Conservation (phyloP, 768 basidiomycete genomes). For the Termitomyces sp. region DNA sequence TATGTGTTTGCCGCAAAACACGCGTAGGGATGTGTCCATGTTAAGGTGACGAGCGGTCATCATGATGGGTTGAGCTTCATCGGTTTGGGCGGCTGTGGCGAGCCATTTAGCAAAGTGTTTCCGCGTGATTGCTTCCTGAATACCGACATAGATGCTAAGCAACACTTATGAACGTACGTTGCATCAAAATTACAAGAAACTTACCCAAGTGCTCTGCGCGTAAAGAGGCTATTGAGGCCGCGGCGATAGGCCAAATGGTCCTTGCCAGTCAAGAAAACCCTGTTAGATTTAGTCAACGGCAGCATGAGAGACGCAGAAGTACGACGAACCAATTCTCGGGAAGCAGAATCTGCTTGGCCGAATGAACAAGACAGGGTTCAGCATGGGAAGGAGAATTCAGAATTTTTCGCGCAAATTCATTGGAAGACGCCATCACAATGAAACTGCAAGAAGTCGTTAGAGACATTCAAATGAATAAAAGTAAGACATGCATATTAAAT, state of each 20-base stretch:
- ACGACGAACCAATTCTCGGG: conserved; percentile 76
- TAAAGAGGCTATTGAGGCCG: conserved; percentile 87
- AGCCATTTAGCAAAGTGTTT: conserved; percentile 76
- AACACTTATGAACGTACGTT: background rate
- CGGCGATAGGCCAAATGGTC: conserved; percentile 91
- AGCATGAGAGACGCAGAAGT: background rate
- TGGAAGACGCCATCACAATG: conserved; percentile 96
- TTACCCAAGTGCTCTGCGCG: conserved; percentile 87
- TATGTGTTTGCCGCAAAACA: conserved; percentile 92
- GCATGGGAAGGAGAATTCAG: conserved; percentile 90
- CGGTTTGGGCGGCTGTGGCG: conserved; percentile 39
- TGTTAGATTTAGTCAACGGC: conserved; percentile 21
- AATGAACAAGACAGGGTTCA: conserved; percentile 91
- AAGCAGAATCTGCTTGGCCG: conserved; percentile 81
- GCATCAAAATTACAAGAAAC: conserved; percentile 10
- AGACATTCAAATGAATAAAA: background rate
- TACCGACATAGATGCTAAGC: conserved; percentile 70
- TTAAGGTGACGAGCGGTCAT: conserved; percentile 89
- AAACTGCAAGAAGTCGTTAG: conserved; percentile 52
- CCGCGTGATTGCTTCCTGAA: conserved; percentile 81
- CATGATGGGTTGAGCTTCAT: conserved; percentile 66
- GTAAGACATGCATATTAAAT: conserved; percentile 83
- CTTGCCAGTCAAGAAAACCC: conserved; percentile 98
- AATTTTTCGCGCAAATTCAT: conserved; percentile 90
- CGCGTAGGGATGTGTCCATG: conserved; percentile 95